Evolutionary conservation across 1,284 basidiomycete genomes (phyloP), one percentile per base, ranked within the genome.

Genomic region (Fistulinella cinereoalba): DNA sequence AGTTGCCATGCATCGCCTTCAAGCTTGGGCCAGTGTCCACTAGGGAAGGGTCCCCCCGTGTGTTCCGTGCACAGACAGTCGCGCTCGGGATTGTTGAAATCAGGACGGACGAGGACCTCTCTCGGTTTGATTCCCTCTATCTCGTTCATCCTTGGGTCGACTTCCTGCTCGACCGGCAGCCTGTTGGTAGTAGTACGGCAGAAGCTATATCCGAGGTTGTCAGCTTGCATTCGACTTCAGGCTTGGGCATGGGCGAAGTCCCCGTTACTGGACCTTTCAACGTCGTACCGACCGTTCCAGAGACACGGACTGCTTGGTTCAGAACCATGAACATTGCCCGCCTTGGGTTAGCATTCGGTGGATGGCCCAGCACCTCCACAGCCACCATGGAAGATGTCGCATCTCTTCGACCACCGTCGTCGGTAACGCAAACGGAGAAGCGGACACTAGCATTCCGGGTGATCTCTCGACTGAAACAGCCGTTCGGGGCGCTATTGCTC

Each of bases 291-390:
- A 16, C 16, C n/a, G 0, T 16, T n/a, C 31, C 13, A 33, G 18
- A 33, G n/a, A 27, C 25, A 12, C 3, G 13, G 16, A 3, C 31
- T 7, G 15, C 31, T 15, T 15, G 31, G 31, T 33, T 33, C 16
- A n/a, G n/a, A n/a, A n/a, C n/a, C n/a, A 36, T 36, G 34, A 32
- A 32, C 31, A 32, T 32, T 7, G 22, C 34, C 34, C 34, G 21
- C 18, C 31, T 33, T 33, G 31, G 31, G 4, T 16, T n/a, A 6
- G 9, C 12, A 3, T 33, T 33, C 18, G 12, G 13, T 4, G 31
- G 31, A 3, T 33, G 31, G 31, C 31, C 31, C 3, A 3, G 8
- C 12, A 27, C 25, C 8, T 7, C 25, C 8, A n/a, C n/a, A n/a
- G n/a, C n/a, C n/a, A 27, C 8, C 8, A 27, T 7, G 8, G 31